Evolutionary conservation across 768 basidiomycete genomes (phyloP).

Genomic region (Auricularia auricula-judae): DNA sequence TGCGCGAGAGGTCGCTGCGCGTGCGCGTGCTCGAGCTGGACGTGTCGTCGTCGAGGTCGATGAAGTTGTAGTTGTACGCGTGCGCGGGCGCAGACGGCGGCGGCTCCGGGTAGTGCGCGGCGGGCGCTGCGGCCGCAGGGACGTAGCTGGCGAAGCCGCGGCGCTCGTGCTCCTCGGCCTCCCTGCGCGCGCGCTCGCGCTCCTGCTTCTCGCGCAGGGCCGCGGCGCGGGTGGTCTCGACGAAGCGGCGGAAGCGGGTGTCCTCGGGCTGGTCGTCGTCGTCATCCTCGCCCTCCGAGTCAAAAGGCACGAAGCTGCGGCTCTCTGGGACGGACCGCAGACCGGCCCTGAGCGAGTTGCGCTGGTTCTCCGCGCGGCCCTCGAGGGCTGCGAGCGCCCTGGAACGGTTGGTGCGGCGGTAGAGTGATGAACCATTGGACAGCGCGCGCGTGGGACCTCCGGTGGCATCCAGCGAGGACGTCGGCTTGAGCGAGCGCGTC

Average conservation of each 20-base stretch:
- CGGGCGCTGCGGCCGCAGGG: background rate
- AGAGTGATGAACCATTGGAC: background rate
- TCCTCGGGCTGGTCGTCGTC: background rate
- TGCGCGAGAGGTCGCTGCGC: background rate
- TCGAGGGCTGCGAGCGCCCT: background rate
- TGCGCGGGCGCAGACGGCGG: background rate
- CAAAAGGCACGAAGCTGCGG: background rate
- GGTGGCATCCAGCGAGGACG: background rate
- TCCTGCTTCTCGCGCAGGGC: background rate
- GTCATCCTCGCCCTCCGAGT: background rate
- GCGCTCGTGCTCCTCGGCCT: background rate
- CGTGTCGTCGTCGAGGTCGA: background rate
- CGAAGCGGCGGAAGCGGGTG: background rate
- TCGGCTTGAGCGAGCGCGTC: background rate
- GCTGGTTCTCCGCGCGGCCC: background rate
- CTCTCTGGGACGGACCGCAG: background rate
- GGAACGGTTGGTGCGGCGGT: background rate
- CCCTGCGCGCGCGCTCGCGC: background rate
- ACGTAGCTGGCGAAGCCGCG: background rate
- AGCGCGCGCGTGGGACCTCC: background rate
- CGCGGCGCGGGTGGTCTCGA: background rate
- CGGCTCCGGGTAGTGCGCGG: background rate
- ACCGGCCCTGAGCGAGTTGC: background rate
- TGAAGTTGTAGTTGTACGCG: background rate
- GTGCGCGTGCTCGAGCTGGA: background rate